Conservation (phyloP, 768 basidiomycete species). For the Serpula lacrymans region DNA sequence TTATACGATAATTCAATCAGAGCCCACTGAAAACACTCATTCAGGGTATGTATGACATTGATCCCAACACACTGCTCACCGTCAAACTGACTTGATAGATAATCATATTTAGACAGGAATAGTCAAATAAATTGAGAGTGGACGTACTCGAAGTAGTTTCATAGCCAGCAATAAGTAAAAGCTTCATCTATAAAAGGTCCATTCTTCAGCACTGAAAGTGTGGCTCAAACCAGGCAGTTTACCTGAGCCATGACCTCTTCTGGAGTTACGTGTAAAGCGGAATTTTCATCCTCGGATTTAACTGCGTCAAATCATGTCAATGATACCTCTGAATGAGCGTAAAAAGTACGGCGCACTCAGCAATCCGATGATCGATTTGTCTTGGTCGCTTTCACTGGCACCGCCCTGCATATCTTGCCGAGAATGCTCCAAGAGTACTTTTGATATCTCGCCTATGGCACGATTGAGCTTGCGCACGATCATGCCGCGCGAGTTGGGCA, state of each 20-base stretch:
- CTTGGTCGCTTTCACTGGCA: background rate
- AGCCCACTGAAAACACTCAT: constrained; percentile 47
- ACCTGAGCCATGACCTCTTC: constrained; percentile 5
- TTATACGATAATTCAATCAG: constrained; percentile 51
- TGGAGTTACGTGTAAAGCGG: constrained; percentile 31
- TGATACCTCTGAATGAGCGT: constrained; percentile 41
- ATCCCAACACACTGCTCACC: background rate
- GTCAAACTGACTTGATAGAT: constrained; percentile 20
- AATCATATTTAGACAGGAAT: no score
- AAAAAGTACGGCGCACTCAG: constrained; percentile 34
- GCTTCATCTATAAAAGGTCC: constrained; percentile 2
- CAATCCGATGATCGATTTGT: background rate
- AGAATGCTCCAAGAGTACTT: constrained; percentile 32
- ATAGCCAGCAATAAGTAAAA: constrained; percentile 35
- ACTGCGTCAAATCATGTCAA: constrained; percentile 32
- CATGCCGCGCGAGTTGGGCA: background rate
- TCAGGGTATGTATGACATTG: background rate
- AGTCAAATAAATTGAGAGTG: background rate
- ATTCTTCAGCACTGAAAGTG: background rate
- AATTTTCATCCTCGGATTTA: constrained; percentile 18
- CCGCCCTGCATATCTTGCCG: constrained; percentile 21
- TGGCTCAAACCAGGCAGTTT: background rate
- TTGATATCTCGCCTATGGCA: constrained; percentile 36
- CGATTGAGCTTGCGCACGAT: background rate
- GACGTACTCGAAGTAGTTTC: constrained; percentile 42